Conservation (phyloP, 2,329 filamentous ascomycete species). For the Cladosporium oxysporum region DNA sequence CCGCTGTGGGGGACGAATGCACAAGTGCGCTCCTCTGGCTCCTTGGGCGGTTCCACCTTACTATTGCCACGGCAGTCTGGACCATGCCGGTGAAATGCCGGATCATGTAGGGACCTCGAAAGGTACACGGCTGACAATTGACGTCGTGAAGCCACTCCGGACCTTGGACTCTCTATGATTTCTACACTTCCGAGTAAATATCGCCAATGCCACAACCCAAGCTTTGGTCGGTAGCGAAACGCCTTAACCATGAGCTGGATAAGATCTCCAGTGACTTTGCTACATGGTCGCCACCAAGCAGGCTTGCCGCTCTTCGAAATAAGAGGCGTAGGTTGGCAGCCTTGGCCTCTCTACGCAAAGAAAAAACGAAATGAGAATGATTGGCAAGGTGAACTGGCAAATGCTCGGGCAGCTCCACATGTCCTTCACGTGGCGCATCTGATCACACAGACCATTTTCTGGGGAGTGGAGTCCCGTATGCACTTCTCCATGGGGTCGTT, state of each 20-base stretch:
- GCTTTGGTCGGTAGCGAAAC: neutral
- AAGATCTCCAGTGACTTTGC: slow-evolving; percentile 17
- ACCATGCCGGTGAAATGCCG: slow-evolving; percentile 5
- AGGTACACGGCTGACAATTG: neutral
- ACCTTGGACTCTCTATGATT: neutral
- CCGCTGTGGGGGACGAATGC: neutral
- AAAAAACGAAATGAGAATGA: slow-evolving; percentile 2
- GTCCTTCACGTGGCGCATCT: slow-evolving; percentile 16
- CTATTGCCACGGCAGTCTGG: slow-evolving; percentile 7
- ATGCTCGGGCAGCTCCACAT: neutral
- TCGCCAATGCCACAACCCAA: slow-evolving; percentile 12
- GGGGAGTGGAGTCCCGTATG: slow-evolving; percentile 10
- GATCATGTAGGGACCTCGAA: neutral
- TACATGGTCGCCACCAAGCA: slow-evolving; percentile 15
- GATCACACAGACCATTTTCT: neutral
- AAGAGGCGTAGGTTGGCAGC: slow-evolving; percentile 16
- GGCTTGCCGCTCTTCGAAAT: slow-evolving; percentile 18
- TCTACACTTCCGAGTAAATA: slow-evolving; percentile 8
- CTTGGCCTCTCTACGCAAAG: slow-evolving; percentile 5
- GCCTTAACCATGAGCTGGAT: neutral
- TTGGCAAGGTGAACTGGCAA: slow-evolving; percentile 3
- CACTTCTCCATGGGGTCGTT: slow-evolving; percentile 14
- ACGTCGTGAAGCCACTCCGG: neutral
- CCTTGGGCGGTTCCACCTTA: slow-evolving; percentile 1
- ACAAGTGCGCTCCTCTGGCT: neutral